Evolutionary conservation across 306 rosid species (phyloP), one percentile per base, ranked within the genome.

Genomic region (Boehmeria nivea): DNA sequence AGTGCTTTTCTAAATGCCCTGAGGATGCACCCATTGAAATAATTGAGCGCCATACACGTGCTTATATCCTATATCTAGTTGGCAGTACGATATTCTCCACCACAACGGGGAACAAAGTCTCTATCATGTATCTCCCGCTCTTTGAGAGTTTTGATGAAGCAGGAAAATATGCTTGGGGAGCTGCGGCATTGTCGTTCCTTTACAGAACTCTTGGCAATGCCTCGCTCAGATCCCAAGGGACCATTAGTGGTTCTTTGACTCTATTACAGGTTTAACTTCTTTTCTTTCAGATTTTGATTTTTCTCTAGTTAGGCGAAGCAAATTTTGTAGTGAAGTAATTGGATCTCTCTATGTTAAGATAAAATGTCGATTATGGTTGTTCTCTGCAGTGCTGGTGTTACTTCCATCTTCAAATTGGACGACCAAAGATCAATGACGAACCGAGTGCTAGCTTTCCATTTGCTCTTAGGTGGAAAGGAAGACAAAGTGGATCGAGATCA

Each of bases 71-170:
- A 38, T 88, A 84, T 71, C 85, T 88, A 19, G 85, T 88, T 43
- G 96, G 96, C 21, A 84, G 94, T 39, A 88, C 96, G 10, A 82
- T 88, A 80, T 88, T 88, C 63, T 85, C 96, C 58, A 84, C 96
- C 43, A 88, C 96, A 27, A 84, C 94, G 25, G 94, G 96, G 65
- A 88, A 88, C 74, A 88, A 88, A 82, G 96, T 88, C 57, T 82
- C 94, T 52, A 87, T 80, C 25, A 80, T 83, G 76, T 88, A 82
- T 76, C 90, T 88, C 63, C 72, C 94, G 38, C 59, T 88, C 74
- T 85, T 84, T 70, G 89, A 82, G 66, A 65, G 77, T 75, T 84
- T 88, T 62, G 88, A 84, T 8, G 77, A 67, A 63, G 84, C 96
- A 8, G 86, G 94, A 43, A 78, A 74, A 58, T 78, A 63, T 67